phyloP scores from a whole-genome alignment of 257 asterid species.

The Solanum lignicaule region DNA sequence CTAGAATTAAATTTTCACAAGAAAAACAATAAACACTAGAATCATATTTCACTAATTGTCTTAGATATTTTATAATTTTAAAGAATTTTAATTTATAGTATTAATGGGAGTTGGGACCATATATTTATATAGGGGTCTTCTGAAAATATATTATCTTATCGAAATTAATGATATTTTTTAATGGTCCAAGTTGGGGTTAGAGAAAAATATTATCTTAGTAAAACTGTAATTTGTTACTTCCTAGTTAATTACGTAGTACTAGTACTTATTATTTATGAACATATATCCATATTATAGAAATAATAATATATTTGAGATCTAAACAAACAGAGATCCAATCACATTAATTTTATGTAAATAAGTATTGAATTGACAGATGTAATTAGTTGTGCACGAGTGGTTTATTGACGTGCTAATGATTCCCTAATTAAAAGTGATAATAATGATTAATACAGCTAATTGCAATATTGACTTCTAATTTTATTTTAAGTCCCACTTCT shows the following conservation, averaged over 20 bases:
- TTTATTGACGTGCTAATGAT: not conserved
- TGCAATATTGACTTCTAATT: not conserved
- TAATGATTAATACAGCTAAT: not conserved
- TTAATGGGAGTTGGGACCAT: not conserved
- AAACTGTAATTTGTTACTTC: not conserved
- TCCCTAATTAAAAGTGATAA: not conserved
- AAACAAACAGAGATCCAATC: not conserved
- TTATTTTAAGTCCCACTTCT: not conserved
- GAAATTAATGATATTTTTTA: too few species aligned
- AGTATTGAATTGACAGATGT: not conserved
- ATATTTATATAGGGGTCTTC: too few species aligned
- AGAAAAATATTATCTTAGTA: too few species aligned
- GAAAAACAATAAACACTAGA: too few species aligned
- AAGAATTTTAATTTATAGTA: too few species aligned
- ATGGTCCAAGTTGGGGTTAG: not conserved
- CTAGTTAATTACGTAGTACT: not conserved
- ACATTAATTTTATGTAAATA: not conserved
- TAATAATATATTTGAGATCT: not conserved
- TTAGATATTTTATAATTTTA: too few species aligned
- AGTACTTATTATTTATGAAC: not conserved
- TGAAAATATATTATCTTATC: too few species aligned
- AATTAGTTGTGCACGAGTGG: constrained; percentile 5
- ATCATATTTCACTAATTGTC: not conserved
- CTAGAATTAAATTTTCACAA: too few species aligned
- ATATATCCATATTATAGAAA: not conserved